phyloP scores from a whole-genome alignment of 306 rosid species.

The Pyrus bretschneideri region DNA sequence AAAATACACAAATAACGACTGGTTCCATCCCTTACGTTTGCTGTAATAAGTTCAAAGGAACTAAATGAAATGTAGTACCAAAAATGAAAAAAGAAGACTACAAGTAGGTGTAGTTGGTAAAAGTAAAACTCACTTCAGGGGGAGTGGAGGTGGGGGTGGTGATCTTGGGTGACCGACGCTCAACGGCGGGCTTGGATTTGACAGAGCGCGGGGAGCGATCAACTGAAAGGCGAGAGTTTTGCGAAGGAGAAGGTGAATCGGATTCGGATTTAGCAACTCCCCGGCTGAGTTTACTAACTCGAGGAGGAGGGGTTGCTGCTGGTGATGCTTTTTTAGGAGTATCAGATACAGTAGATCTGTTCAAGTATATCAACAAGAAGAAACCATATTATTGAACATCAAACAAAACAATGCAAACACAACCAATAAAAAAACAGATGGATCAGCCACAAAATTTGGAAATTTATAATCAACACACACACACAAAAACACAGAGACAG shows the following conservation, averaged over 20 bases:
- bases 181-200: constrained; percentile 48
- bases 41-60: neutral
- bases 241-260: constrained; percentile 63
- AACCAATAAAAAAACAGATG: neutral
- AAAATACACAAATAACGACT: neutral
- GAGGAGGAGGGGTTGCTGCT: constrained; percentile 47
- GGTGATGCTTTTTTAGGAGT: constrained; percentile 67
- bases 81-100: neutral
- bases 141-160: constrained; percentile 27
- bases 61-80: neutral
- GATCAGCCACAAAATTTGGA: constrained; percentile 24
- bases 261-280: constrained; percentile 64
- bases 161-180: constrained; percentile 62
- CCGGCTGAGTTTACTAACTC: constrained; percentile 59
- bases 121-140: constrained; percentile 61
- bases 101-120: neutral
- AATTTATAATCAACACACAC: constrained; percentile 9
- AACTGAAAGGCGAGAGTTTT: constrained; percentile 51
- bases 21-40: no score
- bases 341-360: constrained; percentile 23
- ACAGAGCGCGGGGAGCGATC: constrained; percentile 79
- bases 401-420: neutral
- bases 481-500: neutral
- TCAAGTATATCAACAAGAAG: neutral
- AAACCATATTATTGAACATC: neutral